These are phyloP conservation scores for Botrytis fragariae DNA, from an alignment of 2,329 filamentous ascomycete species.

Conservation along the genomic window DNA sequence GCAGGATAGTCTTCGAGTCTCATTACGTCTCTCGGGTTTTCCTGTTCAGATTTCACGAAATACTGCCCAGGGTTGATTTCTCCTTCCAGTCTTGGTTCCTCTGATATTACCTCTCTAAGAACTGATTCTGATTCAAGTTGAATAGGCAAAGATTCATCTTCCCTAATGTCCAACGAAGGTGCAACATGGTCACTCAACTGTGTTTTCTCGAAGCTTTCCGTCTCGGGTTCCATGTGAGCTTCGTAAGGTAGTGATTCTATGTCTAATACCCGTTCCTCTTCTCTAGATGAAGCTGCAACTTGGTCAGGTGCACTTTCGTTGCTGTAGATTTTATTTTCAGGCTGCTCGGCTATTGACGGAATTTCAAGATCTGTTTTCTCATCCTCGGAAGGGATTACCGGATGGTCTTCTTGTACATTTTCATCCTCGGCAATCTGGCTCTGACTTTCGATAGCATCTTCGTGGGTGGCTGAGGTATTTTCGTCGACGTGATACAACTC, in stretches of 20 bases:
- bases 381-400: neutral
- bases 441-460: neutral
- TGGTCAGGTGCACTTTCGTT: neutral
- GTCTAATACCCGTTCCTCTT: no score
- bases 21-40: rapidly evolving
- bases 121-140: neutral
- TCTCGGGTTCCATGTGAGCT: rapidly evolving
- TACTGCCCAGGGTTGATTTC: neutral
- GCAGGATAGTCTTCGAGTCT: neutral
- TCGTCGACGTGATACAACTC: neutral
- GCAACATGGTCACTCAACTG: neutral
- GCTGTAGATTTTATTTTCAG: neutral
- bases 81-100: rapidly evolving
- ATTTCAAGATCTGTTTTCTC: no score
- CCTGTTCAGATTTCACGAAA: no score
- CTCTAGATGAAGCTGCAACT: neutral
- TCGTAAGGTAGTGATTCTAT: rapidly evolving
- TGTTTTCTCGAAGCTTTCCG: rapidly evolving
- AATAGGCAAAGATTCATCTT: neutral
- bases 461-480: rapidly evolving
- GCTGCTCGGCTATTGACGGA: rapidly evolving
- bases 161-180: neutral
- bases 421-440: neutral
- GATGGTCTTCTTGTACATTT: neutral
- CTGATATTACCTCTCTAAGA: rapidly evolving